These are phyloP conservation scores for Leucocoprinus birnbaumii DNA, from an alignment of 768 basidiomycete genomes.

Conservation along the genomic window DNA sequence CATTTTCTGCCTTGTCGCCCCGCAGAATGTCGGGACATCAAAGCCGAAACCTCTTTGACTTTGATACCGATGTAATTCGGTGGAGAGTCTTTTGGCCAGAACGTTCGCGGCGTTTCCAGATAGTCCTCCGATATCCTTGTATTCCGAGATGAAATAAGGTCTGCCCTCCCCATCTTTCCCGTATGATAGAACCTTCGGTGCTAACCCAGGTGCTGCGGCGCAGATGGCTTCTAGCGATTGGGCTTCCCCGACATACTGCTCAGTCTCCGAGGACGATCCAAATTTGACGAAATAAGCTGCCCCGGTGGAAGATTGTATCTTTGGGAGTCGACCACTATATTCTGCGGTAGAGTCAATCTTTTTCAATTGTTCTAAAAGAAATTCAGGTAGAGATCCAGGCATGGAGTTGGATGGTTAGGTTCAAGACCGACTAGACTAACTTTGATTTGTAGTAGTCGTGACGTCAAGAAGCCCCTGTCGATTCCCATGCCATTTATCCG, in stretches of 20 bases:
- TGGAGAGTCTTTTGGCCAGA: slow-evolving; percentile 62
- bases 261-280: slow-evolving; percentile 47
- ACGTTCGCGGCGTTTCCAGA: slow-evolving; percentile 39
- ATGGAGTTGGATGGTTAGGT: neutral
- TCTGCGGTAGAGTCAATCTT: slow-evolving; percentile 47
- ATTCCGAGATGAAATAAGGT: slow-evolving; percentile 75
- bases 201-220: slow-evolving; percentile 64
- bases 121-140: slow-evolving; percentile 56
- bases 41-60: slow-evolving; percentile 67
- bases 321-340: slow-evolving; percentile 43
- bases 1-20: slow-evolving; percentile 68
- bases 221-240: slow-evolving; percentile 65
- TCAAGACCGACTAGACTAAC: no score
- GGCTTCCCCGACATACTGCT: slow-evolving; percentile 69
- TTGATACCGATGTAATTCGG: slow-evolving; percentile 58
- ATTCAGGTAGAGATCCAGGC: neutral
- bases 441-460: no score
- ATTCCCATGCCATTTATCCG: neutral
- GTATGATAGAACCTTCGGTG: slow-evolving; percentile 51
- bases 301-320: slow-evolving; percentile 55
- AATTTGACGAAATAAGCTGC: slow-evolving; percentile 60
- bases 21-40: slow-evolving; percentile 73
- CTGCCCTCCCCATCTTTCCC: slow-evolving; percentile 38
- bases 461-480: neutral
- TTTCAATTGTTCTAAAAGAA: slow-evolving; percentile 28